phyloP scores from a whole-genome alignment of 148 eudicot genomes.

The Rhododendron kiyosumense region DNA sequence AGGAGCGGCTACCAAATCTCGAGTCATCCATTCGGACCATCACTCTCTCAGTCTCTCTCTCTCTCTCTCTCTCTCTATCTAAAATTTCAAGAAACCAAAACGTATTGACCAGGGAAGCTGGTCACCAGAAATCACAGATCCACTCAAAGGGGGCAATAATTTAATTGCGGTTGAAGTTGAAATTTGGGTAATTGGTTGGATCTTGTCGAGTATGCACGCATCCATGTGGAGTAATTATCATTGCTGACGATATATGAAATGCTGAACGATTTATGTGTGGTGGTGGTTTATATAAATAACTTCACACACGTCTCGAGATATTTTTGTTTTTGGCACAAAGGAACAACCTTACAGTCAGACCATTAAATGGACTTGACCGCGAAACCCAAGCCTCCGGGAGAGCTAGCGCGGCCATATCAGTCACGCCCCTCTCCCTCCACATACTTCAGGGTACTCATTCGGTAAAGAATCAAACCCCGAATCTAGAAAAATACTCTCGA shows the following conservation, averaged over 20 bases:
- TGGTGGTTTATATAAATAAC: neutral
- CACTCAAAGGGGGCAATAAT: neutral
- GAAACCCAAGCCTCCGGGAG: too few species aligned
- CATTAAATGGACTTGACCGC: too few species aligned
- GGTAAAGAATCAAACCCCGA: too few species aligned
- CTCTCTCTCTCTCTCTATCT: too few species aligned
- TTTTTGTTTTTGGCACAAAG: too few species aligned
- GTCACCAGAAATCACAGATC: neutral
- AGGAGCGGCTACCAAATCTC: neutral
- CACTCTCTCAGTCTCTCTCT: neutral
- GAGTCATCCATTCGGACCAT: neutral
- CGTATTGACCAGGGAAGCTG: neutral
- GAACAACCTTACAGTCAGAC: fast-evolving
- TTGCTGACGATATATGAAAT: neutral
- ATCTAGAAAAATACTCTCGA: too few species aligned
- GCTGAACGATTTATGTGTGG: neutral
- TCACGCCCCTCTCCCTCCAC: too few species aligned
- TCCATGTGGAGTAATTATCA: neutral
- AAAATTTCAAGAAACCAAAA: neutral
- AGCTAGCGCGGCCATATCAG: too few species aligned
- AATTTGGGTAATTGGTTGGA: neutral
- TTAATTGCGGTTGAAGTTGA: neutral
- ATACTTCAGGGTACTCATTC: fast-evolving
- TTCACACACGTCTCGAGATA: neutral
- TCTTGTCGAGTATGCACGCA: neutral